Percentiles rank a stretch among this genome's conserved stretches.
These are phyloP conservation scores for Mucuna pruriens DNA, from an alignment of 306 rosid species.

Conservation along the genomic window DNA sequence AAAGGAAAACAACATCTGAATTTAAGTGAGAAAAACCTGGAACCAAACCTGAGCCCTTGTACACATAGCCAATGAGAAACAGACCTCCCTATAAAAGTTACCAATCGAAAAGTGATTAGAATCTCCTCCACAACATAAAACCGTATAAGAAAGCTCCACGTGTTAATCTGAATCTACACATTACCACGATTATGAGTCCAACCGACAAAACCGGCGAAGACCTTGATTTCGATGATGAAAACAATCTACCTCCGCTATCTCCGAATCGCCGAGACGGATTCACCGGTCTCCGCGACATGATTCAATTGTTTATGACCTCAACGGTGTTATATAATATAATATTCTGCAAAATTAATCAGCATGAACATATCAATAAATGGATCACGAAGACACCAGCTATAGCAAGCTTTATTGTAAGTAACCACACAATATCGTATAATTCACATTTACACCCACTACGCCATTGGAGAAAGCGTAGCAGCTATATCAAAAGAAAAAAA, in stretches of 20 bases:
- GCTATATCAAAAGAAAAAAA: not conserved
- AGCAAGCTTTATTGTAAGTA: slow-evolving; percentile 2
- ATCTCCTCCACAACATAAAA: slow-evolving; percentile 8
- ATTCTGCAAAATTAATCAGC: slow-evolving; percentile 7
- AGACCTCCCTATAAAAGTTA: slow-evolving; percentile 52
- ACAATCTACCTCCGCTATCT: slow-evolving; percentile 51
- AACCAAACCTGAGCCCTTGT: slow-evolving; percentile 52
- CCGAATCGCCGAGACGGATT: slow-evolving; percentile 57
- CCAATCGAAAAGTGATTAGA: slow-evolving; percentile 7
- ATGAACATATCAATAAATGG: not conserved
- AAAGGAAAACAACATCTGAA: not conserved
- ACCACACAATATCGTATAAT: not conserved
- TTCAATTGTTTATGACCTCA: slow-evolving; percentile 5
- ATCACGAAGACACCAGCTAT: not conserved
- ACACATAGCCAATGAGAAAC: slow-evolving; percentile 53
- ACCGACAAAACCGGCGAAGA: slow-evolving; percentile 54
- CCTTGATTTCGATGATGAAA: slow-evolving; percentile 51
- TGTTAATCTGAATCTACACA: not conserved
- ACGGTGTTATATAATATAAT: not conserved
- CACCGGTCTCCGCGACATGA: slow-evolving; percentile 64
- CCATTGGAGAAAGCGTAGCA: not conserved
- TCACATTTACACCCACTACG: not conserved
- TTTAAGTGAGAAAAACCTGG: not conserved
- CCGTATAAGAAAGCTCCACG: not conserved
- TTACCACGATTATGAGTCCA: slow-evolving; percentile 55